Evolutionary conservation across 1,139 yeast genomes (phyloP), one percentile per base, ranked within the genome.

Genomic region (Geotrichum siamense): DNA sequence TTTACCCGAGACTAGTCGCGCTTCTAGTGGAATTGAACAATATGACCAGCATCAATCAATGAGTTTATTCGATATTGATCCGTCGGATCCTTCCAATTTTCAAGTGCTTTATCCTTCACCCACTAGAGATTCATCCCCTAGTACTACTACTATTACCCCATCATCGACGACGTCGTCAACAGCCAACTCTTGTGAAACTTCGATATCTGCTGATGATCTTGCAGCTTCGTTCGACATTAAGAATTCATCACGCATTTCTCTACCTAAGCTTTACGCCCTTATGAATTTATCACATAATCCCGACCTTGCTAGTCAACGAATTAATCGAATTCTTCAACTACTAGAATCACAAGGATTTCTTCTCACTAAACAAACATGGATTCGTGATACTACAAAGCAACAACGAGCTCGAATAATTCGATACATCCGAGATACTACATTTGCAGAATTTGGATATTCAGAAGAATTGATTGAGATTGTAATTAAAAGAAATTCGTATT

Each of bases 291-390:
- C 64, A 3, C 65, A 74, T 13, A 62, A 73, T 48, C 71, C 72
- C 16, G 71, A 69, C 29, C 79, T 76, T 56, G 81, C 84, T 0
- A 65, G 74, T 17, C 60, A 61, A 38, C 65, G 82, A n/a, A 94
- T 85, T 57, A 68, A 70, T 38, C 71, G 72, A 38, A 72, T 85
- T 9, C 63, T 85, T 43, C 69, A 71, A 25, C 69, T 82, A 20
- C 72, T 84, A 49, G 72, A 70, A 39, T 76, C 72, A 38, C 70
- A 82, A 49, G 76, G 79, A 16, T 85, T 83, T 61, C 75, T 78
- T 28, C 62, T 85, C 26, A 94, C 94, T 4, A 72, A 76, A 52
- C 76, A 75, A 57, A 83, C 94, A 0, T 84, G 94, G 94, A 78
- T 82, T 33, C 71, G 94, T 48, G 93, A 81, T 56, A 82, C 93